Evolutionary conservation across 2,329 filamentous ascomycete species (phyloP).

Genomic region (Xylaria hypoxylon): DNA sequence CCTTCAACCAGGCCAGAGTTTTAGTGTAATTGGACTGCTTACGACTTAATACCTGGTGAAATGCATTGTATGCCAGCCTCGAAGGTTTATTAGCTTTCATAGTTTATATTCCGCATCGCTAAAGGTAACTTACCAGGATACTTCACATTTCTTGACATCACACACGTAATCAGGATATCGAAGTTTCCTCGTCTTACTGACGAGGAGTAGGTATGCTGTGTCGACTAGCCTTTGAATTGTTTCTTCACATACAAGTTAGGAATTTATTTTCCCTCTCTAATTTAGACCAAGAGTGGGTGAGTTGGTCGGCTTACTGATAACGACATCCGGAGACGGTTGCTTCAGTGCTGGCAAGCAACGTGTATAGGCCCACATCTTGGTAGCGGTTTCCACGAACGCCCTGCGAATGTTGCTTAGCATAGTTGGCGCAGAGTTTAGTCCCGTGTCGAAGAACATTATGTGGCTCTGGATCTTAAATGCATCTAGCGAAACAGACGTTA

Average conservation of each 20-base stretch:
- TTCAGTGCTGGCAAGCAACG: constrained; percentile 67
- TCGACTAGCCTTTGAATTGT: constrained; percentile 75
- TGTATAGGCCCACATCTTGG: constrained; percentile 75
- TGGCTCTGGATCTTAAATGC: constrained; percentile 88
- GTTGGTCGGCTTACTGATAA: constrained; percentile 66
- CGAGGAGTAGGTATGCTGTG: constrained; percentile 73
- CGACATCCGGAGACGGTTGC: constrained; percentile 68
- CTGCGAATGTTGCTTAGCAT: constrained; percentile 80
- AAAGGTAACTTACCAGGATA: constrained; percentile 65
- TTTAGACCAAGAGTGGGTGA: not conserved
- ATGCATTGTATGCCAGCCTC: constrained; percentile 79
- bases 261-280: not conserved
- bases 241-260: constrained; percentile 53
- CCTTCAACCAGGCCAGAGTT: constrained; percentile 76
- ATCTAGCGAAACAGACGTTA: constrained; percentile 53
- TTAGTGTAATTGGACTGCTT: constrained; percentile 77
- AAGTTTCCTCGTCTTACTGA: constrained; percentile 61
- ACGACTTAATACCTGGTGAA: constrained; percentile 72
- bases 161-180: constrained; percentile 67
- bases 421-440: constrained; percentile 76
- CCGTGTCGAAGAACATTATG: constrained; percentile 83
- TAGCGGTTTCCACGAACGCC: constrained; percentile 81
- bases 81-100: constrained; percentile 33
- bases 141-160: constrained; percentile 69
- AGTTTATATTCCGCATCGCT: not conserved